Conservation (phyloP, 148 eudicot species). For the Silene conica region DNA sequence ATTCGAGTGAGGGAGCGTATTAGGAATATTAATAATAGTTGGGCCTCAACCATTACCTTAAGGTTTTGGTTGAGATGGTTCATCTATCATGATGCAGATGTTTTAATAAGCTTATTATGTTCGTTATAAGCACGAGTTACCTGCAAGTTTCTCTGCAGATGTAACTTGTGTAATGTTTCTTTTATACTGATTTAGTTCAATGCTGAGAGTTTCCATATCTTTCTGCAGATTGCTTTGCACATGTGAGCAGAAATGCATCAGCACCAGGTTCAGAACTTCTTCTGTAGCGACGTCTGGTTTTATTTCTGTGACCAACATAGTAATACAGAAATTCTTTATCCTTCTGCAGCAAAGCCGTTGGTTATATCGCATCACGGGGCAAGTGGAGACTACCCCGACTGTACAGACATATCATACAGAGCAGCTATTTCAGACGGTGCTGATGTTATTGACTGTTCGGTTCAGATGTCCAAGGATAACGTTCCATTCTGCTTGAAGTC, state of each 20-base stretch:
- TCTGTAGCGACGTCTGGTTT: background rate
- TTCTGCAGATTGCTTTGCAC: conserved; percentile 80
- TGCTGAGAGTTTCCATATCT: background rate
- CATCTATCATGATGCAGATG: too few relatives aligned
- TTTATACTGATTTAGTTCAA: too few relatives aligned
- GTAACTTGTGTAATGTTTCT: too few relatives aligned
- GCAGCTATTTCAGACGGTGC: conserved; percentile 75
- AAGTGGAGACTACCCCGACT: conserved; percentile 83
- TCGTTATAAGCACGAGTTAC: too few relatives aligned
- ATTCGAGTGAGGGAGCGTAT: too few relatives aligned
- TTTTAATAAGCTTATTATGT: too few relatives aligned
- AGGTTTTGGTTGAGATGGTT: too few relatives aligned
- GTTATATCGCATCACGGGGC: conserved; percentile 75
- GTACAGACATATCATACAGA: conserved; percentile 70
- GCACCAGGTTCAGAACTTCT: conserved; percentile 41
- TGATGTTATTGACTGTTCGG: conserved; percentile 77
- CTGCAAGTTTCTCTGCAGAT: too few relatives aligned
- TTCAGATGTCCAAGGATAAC: conserved; percentile 80
- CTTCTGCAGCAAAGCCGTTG: conserved; percentile 51
- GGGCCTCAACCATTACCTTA: too few relatives aligned
- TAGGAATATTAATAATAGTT: too few relatives aligned
- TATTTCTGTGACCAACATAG: background rate
- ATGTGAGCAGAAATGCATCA: conserved; percentile 42
- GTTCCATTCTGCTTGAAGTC: conserved; percentile 72
- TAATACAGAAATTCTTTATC: background rate